A percentile compares a stretch with the other conserved stretches of the same genome.
Conservation (phyloP, 1,284 basidiomycete species). For the Leccinum huronense region DNA sequence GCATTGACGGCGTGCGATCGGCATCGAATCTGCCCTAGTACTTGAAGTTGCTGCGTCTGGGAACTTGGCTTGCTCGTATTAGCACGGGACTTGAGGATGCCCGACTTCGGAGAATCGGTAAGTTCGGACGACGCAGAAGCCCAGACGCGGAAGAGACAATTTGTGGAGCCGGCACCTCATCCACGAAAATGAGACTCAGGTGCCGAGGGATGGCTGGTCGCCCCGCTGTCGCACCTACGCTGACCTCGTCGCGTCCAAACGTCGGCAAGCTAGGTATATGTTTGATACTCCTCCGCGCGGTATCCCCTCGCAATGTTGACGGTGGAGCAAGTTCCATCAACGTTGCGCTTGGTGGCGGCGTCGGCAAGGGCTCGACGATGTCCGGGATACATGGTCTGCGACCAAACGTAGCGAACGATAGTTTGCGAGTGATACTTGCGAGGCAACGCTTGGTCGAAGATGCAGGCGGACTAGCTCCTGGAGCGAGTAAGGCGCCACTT, state of each 20-base stretch:
- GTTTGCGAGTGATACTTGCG: conserved; percentile 32
- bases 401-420: conserved; percentile 31
- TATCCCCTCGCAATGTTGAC: conserved; percentile 15
- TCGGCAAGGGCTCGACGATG: conserved; percentile 20
- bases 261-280: conserved; percentile 27
- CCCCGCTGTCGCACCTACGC: background rate
- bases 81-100: conserved; percentile 23
- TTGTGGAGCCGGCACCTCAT: background rate
- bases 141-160: conserved; percentile 3
- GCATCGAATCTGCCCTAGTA: conserved; percentile 1
- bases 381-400: background rate
- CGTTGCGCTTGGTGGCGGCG: conserved; percentile 18
- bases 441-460: conserved; percentile 29
- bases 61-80: conserved; percentile 11
- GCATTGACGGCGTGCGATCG: conserved; percentile 16
- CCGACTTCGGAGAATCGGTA: conserved; percentile 9
- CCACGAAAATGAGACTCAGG: conserved; percentile 20
- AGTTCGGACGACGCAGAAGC: conserved; percentile 7
- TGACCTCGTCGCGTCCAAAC: conserved; percentile 13
- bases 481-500: conserved; percentile 8
- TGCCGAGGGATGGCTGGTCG: conserved; percentile 16
- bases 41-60: background rate
- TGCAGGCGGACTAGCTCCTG: conserved; percentile 15
- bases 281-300: conserved; percentile 16
- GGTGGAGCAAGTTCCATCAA: conserved; percentile 23